A percentile compares a stretch with the other conserved stretches of the same genome.
Evolutionary conservation across 768 basidiomycete species (phyloP).

Genomic region (Tylopilus balloui): DNA sequence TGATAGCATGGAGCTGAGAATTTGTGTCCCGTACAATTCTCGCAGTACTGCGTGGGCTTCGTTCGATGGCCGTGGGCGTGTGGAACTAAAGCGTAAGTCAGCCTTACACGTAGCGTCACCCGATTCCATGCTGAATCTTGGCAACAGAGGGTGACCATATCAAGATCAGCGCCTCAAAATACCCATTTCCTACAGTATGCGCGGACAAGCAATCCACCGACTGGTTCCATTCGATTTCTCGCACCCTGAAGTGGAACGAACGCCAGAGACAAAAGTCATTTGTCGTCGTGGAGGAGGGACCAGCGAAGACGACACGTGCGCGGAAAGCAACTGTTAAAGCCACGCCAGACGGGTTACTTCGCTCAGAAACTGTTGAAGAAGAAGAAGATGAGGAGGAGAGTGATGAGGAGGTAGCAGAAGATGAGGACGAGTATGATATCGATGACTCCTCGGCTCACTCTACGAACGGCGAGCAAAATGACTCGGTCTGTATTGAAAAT

Average conservation of each 20-base stretch:
- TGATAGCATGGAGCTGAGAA: conserved; percentile 96
- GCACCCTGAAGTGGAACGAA: conserved; percentile 99
- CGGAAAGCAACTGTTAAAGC: conserved; percentile 14
- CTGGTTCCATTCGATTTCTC: conserved; percentile 96
- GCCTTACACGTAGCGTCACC: not conserved
- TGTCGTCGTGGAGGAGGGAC: conserved; percentile 92
- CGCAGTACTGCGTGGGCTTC: conserved; percentile 98
- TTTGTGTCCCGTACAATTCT: conserved; percentile 99
- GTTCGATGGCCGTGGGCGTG: conserved; percentile 94
- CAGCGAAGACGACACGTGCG: conserved; percentile 38
- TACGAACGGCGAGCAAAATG: conserved; percentile 12
- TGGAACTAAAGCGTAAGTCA: conserved; percentile 88
- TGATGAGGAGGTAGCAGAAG: conserved; percentile 44
- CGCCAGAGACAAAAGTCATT: conserved; percentile 98
- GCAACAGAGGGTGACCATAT: conserved; percentile 95
- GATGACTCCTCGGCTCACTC: conserved; percentile 77
- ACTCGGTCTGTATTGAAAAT: conserved; percentile 4
- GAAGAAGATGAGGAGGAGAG: conserved; percentile 46
- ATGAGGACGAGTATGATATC: conserved; percentile 87
- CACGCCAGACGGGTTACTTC: conserved; percentile 6
- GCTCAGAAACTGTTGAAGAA: conserved; percentile 31
- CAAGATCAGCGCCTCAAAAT: conserved; percentile 94
- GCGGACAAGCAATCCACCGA: conserved; percentile 97
- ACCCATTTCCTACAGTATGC: conserved; percentile 98
- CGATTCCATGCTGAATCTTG: conserved; percentile 5